Evolutionary conservation across 352 stramenopile genomes (phyloP).

Genomic region (Ophiocytium majus): DNA sequence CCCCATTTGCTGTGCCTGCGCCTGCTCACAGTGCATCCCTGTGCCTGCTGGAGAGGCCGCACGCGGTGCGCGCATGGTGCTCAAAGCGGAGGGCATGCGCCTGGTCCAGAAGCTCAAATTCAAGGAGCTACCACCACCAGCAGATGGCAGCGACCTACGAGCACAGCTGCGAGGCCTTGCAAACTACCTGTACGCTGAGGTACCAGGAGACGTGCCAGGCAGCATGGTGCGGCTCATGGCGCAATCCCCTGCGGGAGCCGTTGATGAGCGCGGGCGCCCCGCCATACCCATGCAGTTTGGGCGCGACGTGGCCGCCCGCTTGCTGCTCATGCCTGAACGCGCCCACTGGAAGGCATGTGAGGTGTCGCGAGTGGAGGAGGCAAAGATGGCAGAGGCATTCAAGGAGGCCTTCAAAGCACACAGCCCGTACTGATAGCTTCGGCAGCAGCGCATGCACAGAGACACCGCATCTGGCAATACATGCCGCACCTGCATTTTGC

Average conservation of each 20-base stretch:
- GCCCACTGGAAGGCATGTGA: conserved; percentile 46
- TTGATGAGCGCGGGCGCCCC: not conserved
- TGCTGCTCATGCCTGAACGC: conserved; percentile 47
- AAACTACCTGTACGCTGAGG: conserved; percentile 51
- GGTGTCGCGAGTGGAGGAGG: conserved; percentile 38
- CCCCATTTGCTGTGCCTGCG: too few species aligned
- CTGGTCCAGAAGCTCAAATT: too few species aligned
- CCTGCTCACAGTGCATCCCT: conserved; percentile 50
- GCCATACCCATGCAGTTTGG: conserved; percentile 45
- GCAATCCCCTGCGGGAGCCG: not conserved
- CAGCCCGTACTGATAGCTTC: not conserved
- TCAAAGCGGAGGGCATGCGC: conserved; percentile 33
- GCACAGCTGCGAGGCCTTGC: too few species aligned
- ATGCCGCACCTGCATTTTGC: too few species aligned
- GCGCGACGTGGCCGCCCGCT: conserved; percentile 41
- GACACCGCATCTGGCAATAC: too few species aligned
- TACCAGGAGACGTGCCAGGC: conserved; percentile 34
- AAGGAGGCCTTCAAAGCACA: conserved; percentile 25
- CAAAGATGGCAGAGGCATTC: conserved; percentile 32
- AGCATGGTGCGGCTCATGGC: conserved; percentile 39
- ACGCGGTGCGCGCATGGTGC: conserved; percentile 37
- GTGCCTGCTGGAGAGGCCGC: conserved; percentile 46
- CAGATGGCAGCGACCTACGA: too few species aligned
- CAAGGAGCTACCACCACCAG: too few species aligned
- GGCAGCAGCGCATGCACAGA: too few species aligned